Percentiles rank a stretch among this genome's conserved stretches.
phyloP scores from a whole-genome alignment of 73 alveolate species.

The Durusdinium trenchii region DNA sequence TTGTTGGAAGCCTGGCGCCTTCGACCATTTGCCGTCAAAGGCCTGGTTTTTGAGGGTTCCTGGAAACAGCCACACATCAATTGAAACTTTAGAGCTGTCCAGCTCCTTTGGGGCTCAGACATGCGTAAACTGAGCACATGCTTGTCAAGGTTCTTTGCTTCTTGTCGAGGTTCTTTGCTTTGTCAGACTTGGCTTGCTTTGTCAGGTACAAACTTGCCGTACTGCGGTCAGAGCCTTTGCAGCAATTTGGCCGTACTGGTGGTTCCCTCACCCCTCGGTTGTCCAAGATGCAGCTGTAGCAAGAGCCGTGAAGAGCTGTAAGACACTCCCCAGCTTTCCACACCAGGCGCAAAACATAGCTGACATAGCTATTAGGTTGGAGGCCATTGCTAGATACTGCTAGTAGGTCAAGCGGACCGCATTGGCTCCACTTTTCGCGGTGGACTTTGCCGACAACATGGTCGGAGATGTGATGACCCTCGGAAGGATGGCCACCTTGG shows the following conservation, averaged over 20 bases:
- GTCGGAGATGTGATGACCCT: slow-evolving; percentile 71
- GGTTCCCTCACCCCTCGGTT: too few species aligned
- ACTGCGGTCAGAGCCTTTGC: slow-evolving; percentile 61
- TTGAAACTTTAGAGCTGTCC: neutral
- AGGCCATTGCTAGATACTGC: neutral
- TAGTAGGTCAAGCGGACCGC: slow-evolving; percentile 62
- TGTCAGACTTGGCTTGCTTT: neutral
- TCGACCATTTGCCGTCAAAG: slow-evolving; percentile 83
- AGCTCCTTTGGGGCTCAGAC: neutral
- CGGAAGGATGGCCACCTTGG: neutral
- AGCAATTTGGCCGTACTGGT: too few species aligned
- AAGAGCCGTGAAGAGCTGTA: too few species aligned
- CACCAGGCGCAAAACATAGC: too few species aligned
- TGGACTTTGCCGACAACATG: slow-evolving; percentile 90
- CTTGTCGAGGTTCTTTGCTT: neutral
- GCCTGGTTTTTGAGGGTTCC: neutral
- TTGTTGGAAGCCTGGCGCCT: slow-evolving; percentile 61
- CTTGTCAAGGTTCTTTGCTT: neutral
- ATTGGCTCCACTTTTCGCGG: slow-evolving; percentile 49
- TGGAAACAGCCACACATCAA: neutral
- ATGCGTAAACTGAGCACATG: neutral
- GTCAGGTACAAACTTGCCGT: slow-evolving; percentile 76
- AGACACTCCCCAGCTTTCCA: too few species aligned
- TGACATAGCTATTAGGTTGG: too few species aligned
- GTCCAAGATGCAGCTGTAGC: too few species aligned